Evolutionary conservation across 352 stramenopile genomes (phyloP).

Genomic region (Pythium utonaiense): DNA sequence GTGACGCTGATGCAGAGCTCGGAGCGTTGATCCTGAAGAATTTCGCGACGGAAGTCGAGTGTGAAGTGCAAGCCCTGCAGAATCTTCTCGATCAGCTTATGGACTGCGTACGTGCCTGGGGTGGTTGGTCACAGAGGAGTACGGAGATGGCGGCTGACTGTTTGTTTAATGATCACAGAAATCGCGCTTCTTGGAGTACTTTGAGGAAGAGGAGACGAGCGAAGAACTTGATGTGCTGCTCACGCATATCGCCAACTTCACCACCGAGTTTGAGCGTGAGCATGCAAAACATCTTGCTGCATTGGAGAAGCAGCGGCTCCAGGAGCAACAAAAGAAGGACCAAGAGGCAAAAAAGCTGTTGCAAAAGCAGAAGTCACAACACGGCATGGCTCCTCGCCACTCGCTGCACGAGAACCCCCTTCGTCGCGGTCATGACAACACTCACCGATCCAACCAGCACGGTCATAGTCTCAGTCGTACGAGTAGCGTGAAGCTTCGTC

Average conservation of each 20-base stretch:
- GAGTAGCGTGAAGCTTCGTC: constrained; percentile 4
- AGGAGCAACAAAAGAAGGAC: constrained; percentile 22
- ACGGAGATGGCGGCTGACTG: not conserved
- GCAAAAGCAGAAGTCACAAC: constrained; percentile 3
- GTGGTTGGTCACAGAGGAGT: not conserved
- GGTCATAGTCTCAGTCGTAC: not conserved
- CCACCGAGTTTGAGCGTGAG: constrained; percentile 63
- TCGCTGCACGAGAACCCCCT: constrained; percentile 21
- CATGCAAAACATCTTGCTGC: constrained; percentile 64
- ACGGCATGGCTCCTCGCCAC: constrained; percentile 3
- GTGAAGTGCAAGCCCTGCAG: constrained; percentile 50
- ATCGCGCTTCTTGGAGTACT: constrained; percentile 73
- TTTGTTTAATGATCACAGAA: constrained; percentile 34
- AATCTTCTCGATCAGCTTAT: constrained; percentile 47
- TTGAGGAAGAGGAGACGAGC: constrained; percentile 77
- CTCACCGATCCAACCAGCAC: constrained; percentile 11
- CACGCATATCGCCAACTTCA: constrained; percentile 72
- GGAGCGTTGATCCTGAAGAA: constrained; percentile 48
- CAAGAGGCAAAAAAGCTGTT: constrained; percentile 18
- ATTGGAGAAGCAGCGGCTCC: constrained; percentile 24
- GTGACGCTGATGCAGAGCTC: constrained; percentile 28
- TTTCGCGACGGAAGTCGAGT: constrained; percentile 61
- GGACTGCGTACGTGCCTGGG: constrained; percentile 38
- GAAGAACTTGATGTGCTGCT: constrained; percentile 77
- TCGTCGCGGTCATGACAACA: constrained; percentile 1